A percentile compares a stretch with the other conserved stretches of the same genome.
phyloP scores from a whole-genome alignment of 805 yeast genomes.

The Pichia sporocuriosa region DNA sequence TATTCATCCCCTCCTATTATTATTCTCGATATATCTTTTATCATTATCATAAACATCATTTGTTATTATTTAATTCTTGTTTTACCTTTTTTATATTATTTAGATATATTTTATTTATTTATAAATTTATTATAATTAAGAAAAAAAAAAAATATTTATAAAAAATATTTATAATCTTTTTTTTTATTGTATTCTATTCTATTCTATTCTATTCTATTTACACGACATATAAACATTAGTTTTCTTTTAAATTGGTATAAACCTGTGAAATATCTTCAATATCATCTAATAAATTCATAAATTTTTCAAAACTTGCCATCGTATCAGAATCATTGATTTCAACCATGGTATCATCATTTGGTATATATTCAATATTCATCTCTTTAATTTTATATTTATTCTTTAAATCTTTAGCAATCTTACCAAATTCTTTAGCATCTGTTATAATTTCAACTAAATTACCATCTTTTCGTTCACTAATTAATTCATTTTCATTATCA shows the following conservation, averaged over 20 bases:
- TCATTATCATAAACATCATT: too few species aligned
- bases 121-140: too few species aligned
- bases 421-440: conserved; percentile 56
- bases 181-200: too few species aligned
- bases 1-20: neutral
- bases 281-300: conserved; percentile 58
- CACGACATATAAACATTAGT: neutral
- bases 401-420: conserved; percentile 53
- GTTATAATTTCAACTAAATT: conserved; percentile 46
- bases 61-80: too few species aligned
- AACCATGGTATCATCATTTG: conserved; percentile 55
- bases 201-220: neutral
- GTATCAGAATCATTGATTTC: conserved; percentile 48
- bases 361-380: conserved; percentile 60
- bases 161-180: too few species aligned
- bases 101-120: too few species aligned
- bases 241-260: conserved; percentile 53
- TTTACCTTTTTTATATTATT: too few species aligned
- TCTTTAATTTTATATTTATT: conserved; percentile 57
- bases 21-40: neutral
- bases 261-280: conserved; percentile 80
- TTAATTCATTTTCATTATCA: conserved; percentile 11
- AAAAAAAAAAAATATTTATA: too few species aligned
- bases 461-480: conserved; percentile 16
- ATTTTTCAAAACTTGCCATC: conserved; percentile 46